phyloP scores from a whole-genome alignment of 192 early-diverging fungal genomes.

The Rhizophagus prolifer region DNA sequence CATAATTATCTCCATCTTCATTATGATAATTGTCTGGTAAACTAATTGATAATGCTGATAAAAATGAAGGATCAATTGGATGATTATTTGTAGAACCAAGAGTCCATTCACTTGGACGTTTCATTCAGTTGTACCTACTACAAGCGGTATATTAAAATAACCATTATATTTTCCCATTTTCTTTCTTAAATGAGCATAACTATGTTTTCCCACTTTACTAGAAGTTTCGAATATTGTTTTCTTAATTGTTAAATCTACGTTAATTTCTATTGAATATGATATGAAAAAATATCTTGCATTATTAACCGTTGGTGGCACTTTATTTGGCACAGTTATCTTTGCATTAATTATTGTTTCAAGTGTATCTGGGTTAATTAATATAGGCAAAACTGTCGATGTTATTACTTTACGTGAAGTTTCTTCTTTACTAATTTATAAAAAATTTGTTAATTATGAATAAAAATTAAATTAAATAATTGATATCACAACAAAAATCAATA shows the following conservation, averaged over 20 bases:
- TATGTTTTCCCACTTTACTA: neutral
- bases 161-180: conserved; percentile 9
- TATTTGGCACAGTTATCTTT: conserved; percentile 4
- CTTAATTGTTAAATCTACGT: conserved; percentile 8
- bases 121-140: conserved; percentile 4
- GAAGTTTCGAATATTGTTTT: conserved; percentile 16
- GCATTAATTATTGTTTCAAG: conserved; percentile 8
- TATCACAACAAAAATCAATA: no score
- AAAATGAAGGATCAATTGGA: neutral
- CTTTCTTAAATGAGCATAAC: neutral
- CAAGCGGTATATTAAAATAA: conserved; percentile 2
- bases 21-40: neutral
- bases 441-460: no score
- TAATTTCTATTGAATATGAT: conserved; percentile 10
- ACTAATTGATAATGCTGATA: neutral
- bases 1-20: neutral
- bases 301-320: conserved; percentile 3
- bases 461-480: neutral
- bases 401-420: neutral
- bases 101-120: neutral
- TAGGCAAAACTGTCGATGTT: neutral
- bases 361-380: conserved; percentile 6
- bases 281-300: neutral
- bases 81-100: neutral
- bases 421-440: neutral